Evolutionary conservation across 257 asterid species (phyloP), one percentile per base, ranked within the genome.

Genomic region (Ballota nigra): DNA sequence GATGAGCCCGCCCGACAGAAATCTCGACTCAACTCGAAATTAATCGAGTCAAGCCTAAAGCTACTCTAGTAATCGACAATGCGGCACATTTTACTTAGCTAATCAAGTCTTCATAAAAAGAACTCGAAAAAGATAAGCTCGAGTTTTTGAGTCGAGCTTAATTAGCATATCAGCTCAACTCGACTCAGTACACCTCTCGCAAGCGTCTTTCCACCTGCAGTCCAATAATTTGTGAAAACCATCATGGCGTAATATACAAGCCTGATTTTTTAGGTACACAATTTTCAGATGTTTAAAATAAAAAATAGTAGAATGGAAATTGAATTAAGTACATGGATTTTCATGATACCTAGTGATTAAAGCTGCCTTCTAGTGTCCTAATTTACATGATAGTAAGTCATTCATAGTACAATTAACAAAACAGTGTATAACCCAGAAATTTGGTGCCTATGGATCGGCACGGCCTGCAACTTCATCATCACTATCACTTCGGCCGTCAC

Each of bases 401-500:
- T 71, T 56, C 78, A 74, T 71, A 43, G 73, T 74, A 76, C 86
- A 79, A 40, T 56, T 38, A 63, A 76, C 75, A 64, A 68, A 63
- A 12, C 20, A 65, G 58, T 73, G 34, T 33, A 16, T 66, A 3
- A 47, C 23, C 26, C 31, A 28, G 38, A 29, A 40, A 47, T 10
- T 36, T 10, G 20, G 36, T n/a, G 67, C 40, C 81, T 84, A 84
- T 1, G 96, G 90, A 82, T 82, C 86, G 16, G 87, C 86, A 18
- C 66, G 83, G 13, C 94, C 96, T 0, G 83, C 88, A 13, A 87
- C 77, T 58, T 81, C 93, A 45, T 87, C 90, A 2, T 88, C 96
- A 29, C 91, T 83, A 2, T 82, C 81, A 23, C 84, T 86, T 43
- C 77, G 77, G 8, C 95, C 95, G 26, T 87, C 86, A 26, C 90